Evolutionary conservation across 306 rosid genomes (phyloP).

Genomic region (Hippophae tibetana): DNA sequence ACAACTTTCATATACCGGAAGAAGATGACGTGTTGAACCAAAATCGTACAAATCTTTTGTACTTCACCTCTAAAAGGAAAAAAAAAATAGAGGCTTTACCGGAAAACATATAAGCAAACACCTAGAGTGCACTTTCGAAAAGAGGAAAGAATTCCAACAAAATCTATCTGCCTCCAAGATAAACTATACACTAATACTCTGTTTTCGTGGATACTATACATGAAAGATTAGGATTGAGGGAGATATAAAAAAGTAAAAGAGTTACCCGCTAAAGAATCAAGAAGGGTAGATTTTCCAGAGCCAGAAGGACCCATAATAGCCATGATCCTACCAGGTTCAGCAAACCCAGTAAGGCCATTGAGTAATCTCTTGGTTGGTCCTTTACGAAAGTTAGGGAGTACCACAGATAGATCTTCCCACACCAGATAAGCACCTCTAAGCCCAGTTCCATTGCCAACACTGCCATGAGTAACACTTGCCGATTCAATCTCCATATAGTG

Average conservation of each 20-base stretch:
- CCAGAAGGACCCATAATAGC: slow-evolving; percentile 97
- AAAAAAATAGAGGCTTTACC: neutral
- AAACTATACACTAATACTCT: neutral
- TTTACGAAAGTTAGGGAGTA: slow-evolving; percentile 57
- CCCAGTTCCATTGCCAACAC: slow-evolving; percentile 19
- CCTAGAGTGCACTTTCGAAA: neutral
- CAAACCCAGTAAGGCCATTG: slow-evolving; percentile 66
- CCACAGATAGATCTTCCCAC: slow-evolving; percentile 78
- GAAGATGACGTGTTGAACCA: neutral
- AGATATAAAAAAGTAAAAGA: slow-evolving; percentile 1
- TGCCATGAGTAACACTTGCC: slow-evolving; percentile 6
- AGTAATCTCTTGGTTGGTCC: slow-evolving; percentile 74
- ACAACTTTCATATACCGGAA: neutral
- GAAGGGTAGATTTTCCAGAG: slow-evolving; percentile 83
- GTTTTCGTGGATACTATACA: neutral
- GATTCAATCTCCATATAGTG: slow-evolving; percentile 15
- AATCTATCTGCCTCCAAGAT: neutral
- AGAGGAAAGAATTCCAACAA: neutral
- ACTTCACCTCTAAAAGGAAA: neutral
- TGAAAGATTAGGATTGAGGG: neutral
- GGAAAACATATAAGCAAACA: neutral
- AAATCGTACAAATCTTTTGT: neutral
- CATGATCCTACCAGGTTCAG: slow-evolving; percentile 79
- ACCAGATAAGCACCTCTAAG: slow-evolving; percentile 62
- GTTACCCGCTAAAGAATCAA: slow-evolving; percentile 59